These are phyloP conservation scores for Hanseniaspora lindneri DNA, from an alignment of 805 yeast genomes.

Conservation along the genomic window DNA sequence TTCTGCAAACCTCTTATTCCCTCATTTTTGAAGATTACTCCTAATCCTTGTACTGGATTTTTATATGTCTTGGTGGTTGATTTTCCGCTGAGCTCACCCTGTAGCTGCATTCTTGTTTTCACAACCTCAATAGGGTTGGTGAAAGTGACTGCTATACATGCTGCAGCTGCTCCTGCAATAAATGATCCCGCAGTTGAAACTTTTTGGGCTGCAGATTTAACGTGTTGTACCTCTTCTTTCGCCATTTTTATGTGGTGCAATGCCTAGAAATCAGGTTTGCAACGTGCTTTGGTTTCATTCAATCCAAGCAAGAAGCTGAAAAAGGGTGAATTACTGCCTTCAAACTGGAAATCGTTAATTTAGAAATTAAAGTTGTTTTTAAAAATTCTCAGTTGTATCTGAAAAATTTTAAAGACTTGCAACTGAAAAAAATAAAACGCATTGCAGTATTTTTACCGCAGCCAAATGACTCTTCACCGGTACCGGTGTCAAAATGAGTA, in stretches of 20 bases:
- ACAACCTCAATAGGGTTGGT: constrained; percentile 93
- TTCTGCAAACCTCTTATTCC: constrained; percentile 82
- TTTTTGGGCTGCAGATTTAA: constrained; percentile 42
- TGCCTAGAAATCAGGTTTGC: no score
- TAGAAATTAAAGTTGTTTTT: no score
- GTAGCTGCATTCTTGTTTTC: constrained; percentile 91
- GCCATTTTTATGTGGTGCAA: constrained; percentile 5
- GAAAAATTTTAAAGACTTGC: no score
- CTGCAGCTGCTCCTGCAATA: constrained; percentile 84
- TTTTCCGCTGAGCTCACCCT: constrained; percentile 62
- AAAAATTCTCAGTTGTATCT: no score
- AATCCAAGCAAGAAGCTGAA: no score
- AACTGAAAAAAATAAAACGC: no score
- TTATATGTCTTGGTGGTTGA: constrained; percentile 45
- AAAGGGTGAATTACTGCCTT: no score
- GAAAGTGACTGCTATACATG: constrained; percentile 94
- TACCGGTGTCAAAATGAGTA: not conserved
- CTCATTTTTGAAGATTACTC: constrained; percentile 59
- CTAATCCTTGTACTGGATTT: constrained; percentile 78
- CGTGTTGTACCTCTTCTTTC: constrained; percentile 16
- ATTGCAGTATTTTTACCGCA: not conserved
- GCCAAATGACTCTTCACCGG: not conserved
- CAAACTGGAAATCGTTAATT: no score
- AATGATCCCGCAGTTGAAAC: constrained; percentile 67
- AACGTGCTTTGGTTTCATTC: not conserved